Evolutionary conservation across 2,329 filamentous ascomycete genomes (phyloP).

Genomic region (Falciphora oryzae): DNA sequence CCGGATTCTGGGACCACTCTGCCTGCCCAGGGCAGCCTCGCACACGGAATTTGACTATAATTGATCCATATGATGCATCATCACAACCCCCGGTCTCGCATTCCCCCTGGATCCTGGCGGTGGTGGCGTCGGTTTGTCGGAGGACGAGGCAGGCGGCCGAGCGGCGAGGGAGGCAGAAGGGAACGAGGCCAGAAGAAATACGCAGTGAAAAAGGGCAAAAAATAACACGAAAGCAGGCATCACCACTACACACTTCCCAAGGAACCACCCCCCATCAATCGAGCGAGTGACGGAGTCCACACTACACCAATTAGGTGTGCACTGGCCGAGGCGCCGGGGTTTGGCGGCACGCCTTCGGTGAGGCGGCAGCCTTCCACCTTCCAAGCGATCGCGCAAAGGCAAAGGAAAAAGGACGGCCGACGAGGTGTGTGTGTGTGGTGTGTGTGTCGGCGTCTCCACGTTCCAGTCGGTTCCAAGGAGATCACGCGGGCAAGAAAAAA

Average conservation of each 20-base stretch:
- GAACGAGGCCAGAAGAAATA: not conserved
- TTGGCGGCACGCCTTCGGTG: no score
- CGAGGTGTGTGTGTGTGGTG: no score
- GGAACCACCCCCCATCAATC: no score
- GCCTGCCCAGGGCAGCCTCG: no score
- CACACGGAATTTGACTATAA: slow-evolving; percentile 1
- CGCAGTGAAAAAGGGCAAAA: not conserved
- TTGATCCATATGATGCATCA: not conserved
- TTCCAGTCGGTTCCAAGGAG: not conserved
- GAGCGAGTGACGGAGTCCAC: no score
- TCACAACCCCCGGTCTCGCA: not conserved
- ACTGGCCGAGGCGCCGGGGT: no score
- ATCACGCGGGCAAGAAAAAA: not conserved
- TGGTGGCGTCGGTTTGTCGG: not conserved
- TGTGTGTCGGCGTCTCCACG: not conserved
- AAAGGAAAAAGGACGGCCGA: not conserved
- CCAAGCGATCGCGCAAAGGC: no score
- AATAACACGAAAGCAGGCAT: not conserved
- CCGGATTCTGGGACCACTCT: not conserved
- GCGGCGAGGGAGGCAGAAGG: not conserved
- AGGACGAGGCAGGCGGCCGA: not conserved
- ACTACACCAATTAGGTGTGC: no score
- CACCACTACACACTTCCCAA: no score
- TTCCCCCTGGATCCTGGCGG: not conserved
- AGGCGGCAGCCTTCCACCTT: no score